A percentile compares a stretch with the other conserved stretches of the same genome.
Evolutionary conservation across 2,329 filamentous ascomycete species (phyloP).

Genomic region (Emmonsiellopsis sp.): DNA sequence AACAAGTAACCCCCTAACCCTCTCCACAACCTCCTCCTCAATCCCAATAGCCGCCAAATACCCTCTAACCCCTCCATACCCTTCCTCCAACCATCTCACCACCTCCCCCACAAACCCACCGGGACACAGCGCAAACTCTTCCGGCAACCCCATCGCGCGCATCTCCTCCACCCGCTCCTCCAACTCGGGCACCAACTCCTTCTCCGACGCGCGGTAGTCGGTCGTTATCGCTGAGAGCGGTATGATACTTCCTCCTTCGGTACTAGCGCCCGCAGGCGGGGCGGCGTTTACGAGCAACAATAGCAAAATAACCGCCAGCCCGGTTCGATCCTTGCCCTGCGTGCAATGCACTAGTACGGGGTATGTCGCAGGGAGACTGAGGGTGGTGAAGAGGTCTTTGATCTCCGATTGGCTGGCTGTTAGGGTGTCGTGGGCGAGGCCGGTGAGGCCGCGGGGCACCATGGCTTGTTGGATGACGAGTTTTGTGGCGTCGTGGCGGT

Average conservation of each 20-base stretch:
- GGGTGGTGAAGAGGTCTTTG: slow-evolving; percentile 56
- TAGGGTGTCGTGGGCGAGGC: slow-evolving; percentile 60
- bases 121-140: slow-evolving; percentile 62
- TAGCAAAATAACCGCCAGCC: slow-evolving; percentile 58
- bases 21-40: slow-evolving; percentile 32
- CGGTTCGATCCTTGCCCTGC: slow-evolving; percentile 79
- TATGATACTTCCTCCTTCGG: slow-evolving; percentile 21
- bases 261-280: slow-evolving; percentile 18
- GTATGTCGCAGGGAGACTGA: slow-evolving; percentile 45
- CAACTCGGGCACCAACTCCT: slow-evolving; percentile 51
- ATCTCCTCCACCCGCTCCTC: slow-evolving; percentile 60
- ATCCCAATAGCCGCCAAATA: slow-evolving; percentile 61
- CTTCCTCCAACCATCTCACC: slow-evolving; percentile 46
- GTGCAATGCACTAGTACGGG: slow-evolving; percentile 74
- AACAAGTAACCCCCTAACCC: slow-evolving; percentile 20
- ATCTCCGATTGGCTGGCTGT: slow-evolving; percentile 58
- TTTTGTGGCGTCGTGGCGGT: slow-evolving; percentile 58
- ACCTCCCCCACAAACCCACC: slow-evolving; percentile 54
- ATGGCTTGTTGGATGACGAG: slow-evolving; percentile 64
- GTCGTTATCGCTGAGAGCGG: slow-evolving; percentile 51
- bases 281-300: slow-evolving; percentile 47
- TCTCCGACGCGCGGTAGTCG: slow-evolving; percentile 62
- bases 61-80: slow-evolving; percentile 55
- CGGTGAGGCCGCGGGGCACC: slow-evolving; percentile 59
- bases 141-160: slow-evolving; percentile 56